Base-by-base conservation (phyloP, 768 basidiomycete species). In the Leccinum rimulosum region DNA sequence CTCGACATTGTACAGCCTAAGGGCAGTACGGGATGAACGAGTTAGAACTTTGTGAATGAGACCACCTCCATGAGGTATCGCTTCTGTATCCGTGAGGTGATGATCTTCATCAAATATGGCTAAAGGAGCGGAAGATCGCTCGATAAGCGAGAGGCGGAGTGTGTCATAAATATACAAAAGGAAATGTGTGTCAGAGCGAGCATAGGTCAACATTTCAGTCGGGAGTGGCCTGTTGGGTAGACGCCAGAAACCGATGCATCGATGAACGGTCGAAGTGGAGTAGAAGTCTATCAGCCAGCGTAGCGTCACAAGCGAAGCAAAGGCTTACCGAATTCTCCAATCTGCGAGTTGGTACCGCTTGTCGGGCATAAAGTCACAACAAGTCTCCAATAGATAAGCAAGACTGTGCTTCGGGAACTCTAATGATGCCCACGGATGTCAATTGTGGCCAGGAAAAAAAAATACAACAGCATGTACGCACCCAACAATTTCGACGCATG, bases 311-410 rank as follows among this genome's bases (percentile, higher is more conserved):
- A 56, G 38, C 7, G 48, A 56, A 51, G 12, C 9, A 14, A 54
- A 47, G 10, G 65, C 80, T 30, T 45, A 89, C 85, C 94, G 83
- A 64, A 98, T 92, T 27, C 97, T 86, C 97, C 97, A 99, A 72
- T 99, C 97, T 10, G 96, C 97, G 6, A 96, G 79, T 68, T 98
- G 97, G 69, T 96, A 98, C 31, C 93, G 85, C 75, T 99, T 99
- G 77, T 98, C 96, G 0, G 96, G 85, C 7, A 82, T 80, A 65
- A 94, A 95, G 66, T 93, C 87, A 68, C 93, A 95, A 68, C 93
- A 98, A 79, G 89, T 87, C 64, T 88, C 85, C 8, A 98, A 82
- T 12, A 98, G 80, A 47, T 86, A 82, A 0, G 92, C 91, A 14
- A 99, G 84, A 2, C 89, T 89, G 66, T 95, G 91, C 35, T 87